These are phyloP conservation scores for Aspergillus sp. DNA, from an alignment of 2,329 filamentous ascomycete species.

Conservation along the genomic window DNA sequence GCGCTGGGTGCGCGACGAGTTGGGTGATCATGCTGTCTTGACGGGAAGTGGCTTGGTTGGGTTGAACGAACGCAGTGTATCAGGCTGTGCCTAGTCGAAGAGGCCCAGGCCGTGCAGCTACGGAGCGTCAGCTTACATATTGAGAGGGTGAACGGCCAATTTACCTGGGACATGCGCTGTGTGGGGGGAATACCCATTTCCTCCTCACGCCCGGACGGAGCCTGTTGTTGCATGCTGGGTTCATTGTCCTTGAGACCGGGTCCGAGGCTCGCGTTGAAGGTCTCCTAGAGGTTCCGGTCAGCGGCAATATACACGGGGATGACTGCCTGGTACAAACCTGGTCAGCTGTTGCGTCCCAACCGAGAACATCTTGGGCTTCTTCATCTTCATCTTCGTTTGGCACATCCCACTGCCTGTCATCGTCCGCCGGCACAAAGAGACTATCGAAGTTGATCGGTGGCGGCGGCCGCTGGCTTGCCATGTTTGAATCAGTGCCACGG, in stretches of 20 bases:
- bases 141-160: slow-evolving; percentile 6
- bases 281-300: slow-evolving; percentile 21
- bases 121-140: slow-evolving; percentile 18
- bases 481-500: slow-evolving; percentile 19
- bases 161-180: slow-evolving; percentile 49
- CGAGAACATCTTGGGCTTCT: slow-evolving; percentile 58
- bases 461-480: slow-evolving; percentile 26
- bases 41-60: not conserved
- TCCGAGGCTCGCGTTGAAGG: slow-evolving; percentile 26
- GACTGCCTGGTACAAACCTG: slow-evolving; percentile 30
- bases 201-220: slow-evolving; percentile 19
- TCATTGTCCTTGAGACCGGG: slow-evolving; percentile 35
- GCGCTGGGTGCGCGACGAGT: slow-evolving; percentile 87
- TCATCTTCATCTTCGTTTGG: slow-evolving; percentile 53
- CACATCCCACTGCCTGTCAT: slow-evolving; percentile 61
- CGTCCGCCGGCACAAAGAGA: slow-evolving; percentile 60
- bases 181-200: slow-evolving; percentile 46
- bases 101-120: slow-evolving; percentile 39
- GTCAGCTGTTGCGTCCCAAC: slow-evolving; percentile 59
- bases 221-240: slow-evolving; percentile 19
- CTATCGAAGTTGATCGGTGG: slow-evolving; percentile 51
- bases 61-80: no score
- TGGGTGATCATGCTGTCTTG: slow-evolving; percentile 58
- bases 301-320: not conserved
- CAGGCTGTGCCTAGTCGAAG: slow-evolving; percentile 38